Evolutionary conservation across 176 grass and related monocot genomes (phyloP), one percentile per base, ranked within the genome.

Genomic region (Poa pratensis): DNA sequence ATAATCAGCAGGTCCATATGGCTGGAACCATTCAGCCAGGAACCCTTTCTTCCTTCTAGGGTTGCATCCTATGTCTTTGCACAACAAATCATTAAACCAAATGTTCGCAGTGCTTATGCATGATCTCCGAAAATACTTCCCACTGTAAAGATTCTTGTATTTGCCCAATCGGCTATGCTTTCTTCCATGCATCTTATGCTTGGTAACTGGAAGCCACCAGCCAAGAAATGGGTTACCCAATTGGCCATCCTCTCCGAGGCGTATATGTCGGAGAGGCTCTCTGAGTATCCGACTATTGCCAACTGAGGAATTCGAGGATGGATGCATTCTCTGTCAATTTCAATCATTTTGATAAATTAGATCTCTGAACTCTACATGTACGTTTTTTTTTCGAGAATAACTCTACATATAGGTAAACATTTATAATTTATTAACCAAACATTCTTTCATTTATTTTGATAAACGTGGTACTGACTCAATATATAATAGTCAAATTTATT

Each of bases 61-160:
- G 63, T 90, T 89, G 57, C 66, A 85, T 64, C 96, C 90, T 2
- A 98, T 94, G 72, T 98, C 96, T 86, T 81, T 75, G 81, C 91
- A 94, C 39, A 98, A 27, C 70, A 85, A 50, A 85, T 99, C 96
- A 34, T 95, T 95, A 32, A 92, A 91, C 93, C 93, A 94, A 28
- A 98, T 94, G 52, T 98, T 89, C 18, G 92, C 26, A 37, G 69
- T 83, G 34, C 89, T 88, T 70, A 98, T 87, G 67, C 93, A 94
- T 45, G 91, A 92, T 32, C 87, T 83, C 23, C 70, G 58, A 34
- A 92, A 98, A 62, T 92, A 83, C 7, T 87, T 82, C 3, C 76
- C 75, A 5, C 78, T 91, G 69, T 98, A 94, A 82, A 9, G 40
- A 62, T 69, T 81, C 90, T 93, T 94, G 76, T 90, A 96, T 49